These are phyloP conservation scores for Pulveroboletus sp. DNA, from an alignment of 768 basidiomycete species.

Conservation along the genomic window DNA sequence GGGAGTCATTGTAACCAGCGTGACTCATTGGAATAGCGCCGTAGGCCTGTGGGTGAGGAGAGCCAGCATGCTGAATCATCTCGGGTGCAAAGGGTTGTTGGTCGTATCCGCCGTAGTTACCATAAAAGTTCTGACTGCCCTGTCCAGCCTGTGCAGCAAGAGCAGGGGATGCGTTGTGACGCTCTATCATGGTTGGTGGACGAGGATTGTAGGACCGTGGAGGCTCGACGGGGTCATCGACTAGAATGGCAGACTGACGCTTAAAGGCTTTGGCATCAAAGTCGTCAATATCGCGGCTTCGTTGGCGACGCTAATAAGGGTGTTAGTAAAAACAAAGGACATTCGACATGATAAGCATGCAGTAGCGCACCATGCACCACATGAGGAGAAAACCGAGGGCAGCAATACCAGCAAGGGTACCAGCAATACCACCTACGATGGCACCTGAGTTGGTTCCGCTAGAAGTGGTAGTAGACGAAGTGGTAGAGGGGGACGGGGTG, in stretches of 20 bases:
- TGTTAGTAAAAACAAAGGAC: conserved; percentile 4
- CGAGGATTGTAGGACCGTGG: conserved; percentile 45
- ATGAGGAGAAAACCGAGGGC: conserved; percentile 36
- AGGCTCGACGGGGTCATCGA: conserved; percentile 47
- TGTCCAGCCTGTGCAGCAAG: conserved; percentile 18
- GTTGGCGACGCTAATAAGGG: conserved; percentile 38
- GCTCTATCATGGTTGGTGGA: conserved; percentile 63
- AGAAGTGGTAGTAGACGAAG: conserved; percentile 33
- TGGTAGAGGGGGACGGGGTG: conserved; percentile 13
- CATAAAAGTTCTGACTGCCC: conserved; percentile 24
- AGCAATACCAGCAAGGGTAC: conserved; percentile 41
- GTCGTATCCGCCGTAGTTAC: conserved; percentile 20
- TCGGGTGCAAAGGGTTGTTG: conserved; percentile 22
- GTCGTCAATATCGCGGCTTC: conserved; percentile 33
- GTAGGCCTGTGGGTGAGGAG: conserved; percentile 23
- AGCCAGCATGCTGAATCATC: conserved; percentile 2
- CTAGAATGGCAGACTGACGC: conserved; percentile 56
- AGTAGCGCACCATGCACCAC: conserved; percentile 43
- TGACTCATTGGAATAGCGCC: conserved; percentile 17
- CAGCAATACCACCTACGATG: conserved; percentile 41
- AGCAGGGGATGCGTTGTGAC: conserved; percentile 34
- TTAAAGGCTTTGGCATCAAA: conserved; percentile 60
- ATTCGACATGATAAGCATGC: neutral
- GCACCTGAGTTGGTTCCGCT: conserved; percentile 29
- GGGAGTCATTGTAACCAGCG: conserved; percentile 25